Evolutionary conservation across 495 filamentous ascomycete species (phyloP), one percentile per base, ranked within the genome.

Genomic region (Xylaria flabelliformis): DNA sequence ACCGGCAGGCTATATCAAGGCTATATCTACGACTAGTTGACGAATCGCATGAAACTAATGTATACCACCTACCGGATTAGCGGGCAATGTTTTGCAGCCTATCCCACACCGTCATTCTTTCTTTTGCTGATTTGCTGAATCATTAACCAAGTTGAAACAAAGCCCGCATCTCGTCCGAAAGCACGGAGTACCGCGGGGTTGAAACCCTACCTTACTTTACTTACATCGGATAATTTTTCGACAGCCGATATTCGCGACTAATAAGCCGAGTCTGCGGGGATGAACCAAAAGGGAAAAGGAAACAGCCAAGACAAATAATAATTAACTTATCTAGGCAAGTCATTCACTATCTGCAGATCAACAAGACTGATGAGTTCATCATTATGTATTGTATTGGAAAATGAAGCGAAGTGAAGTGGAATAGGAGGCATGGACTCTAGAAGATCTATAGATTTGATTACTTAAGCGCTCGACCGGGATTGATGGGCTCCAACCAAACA

Each of bases 231-330:
- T 50, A 42, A 13, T 67, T 36, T 67, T 24, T 5, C 17, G 4
- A 29, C 26, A 56, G 65, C 65, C 65, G 65, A 55, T 56, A 44
- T 67, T 67, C 17, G 65, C 65, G 65, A 67, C 65, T 56, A 67
- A 67, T 67, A 67, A 39, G n/a, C 0, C 4, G 36, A 5, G 6
- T 15, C 61, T 64, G 61, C 58, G 32, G 58, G 56, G 58, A 59
- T 59, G 58, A 39, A 12, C 34, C 32, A 21, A 39, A 13, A 39
- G 3, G 58, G 58, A 21, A 39, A 61, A 36, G 19, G 55, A 36
- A 59, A 61, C 4, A 15, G 34, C 26, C 58, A 61, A 29, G 58
- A 61, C 58, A 2, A 61, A 39, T 5, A 61, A 10, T 19, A 39
- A 19, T 29, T 5, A 59, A 56, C 17, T 10, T 53, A 34, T 17